These are phyloP conservation scores for Trichoderma harzianum DNA, from an alignment of 2,329 filamentous ascomycete genomes.

Conservation along the genomic window DNA sequence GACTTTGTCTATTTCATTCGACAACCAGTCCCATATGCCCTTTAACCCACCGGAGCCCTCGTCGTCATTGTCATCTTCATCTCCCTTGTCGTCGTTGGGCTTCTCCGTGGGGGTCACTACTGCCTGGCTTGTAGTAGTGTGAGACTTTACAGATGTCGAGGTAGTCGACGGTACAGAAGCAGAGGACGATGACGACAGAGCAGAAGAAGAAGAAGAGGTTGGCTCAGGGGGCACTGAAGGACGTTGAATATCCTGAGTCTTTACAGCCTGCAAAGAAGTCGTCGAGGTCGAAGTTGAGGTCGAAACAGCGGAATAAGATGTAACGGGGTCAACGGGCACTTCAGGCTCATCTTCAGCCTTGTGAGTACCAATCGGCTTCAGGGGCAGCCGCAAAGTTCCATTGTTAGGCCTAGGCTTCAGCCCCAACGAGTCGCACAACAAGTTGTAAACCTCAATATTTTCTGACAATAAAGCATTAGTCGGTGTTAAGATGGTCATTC, in stretches of 20 bases:
- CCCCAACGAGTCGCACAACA: constrained; percentile 83
- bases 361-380: constrained; percentile 63
- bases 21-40: constrained; percentile 51
- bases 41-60: constrained; percentile 27
- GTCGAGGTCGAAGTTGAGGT: neutral
- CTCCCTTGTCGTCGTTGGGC: constrained; percentile 17
- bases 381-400: constrained; percentile 73
- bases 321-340: constrained; percentile 52
- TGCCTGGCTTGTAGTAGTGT: neutral
- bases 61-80: constrained; percentile 20
- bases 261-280: neutral
- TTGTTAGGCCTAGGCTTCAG: constrained; percentile 76
- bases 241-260: constrained; percentile 18
- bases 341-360: constrained; percentile 46
- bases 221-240: constrained; percentile 4
- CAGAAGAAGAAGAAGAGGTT: neutral
- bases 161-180: constrained; percentile 14
- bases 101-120: neutral
- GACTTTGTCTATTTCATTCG: constrained; percentile 43
- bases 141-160: neutral
- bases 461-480: constrained; percentile 50
- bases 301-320: constrained; percentile 2
- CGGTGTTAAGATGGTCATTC: neutral
- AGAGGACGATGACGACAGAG: constrained; percentile 20
- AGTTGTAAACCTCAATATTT: constrained; percentile 93